Evolutionary conservation across 2,329 filamentous ascomycete species (phyloP).

Genomic region (Diaporthe sp.): DNA sequence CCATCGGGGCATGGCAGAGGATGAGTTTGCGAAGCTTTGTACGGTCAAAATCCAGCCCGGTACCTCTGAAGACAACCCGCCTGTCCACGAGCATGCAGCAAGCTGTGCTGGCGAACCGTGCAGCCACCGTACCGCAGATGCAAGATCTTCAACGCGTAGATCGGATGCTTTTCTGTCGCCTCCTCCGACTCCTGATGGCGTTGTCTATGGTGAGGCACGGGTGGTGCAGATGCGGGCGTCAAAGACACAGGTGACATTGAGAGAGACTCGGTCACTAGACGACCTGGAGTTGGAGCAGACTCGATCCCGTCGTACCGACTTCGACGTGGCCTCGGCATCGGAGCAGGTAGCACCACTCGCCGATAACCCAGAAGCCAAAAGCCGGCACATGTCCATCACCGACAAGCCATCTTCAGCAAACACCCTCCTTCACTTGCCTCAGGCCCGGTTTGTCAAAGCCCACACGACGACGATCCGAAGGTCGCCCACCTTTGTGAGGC

Average conservation of each 20-base stretch:
- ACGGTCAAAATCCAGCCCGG: not conserved
- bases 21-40: not conserved
- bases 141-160: slow-evolving; percentile 43
- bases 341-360: slow-evolving; percentile 15
- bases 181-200: slow-evolving; percentile 52
- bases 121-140: slow-evolving; percentile 36
- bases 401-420: slow-evolving; percentile 36
- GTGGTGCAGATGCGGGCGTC: slow-evolving; percentile 54
- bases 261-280: slow-evolving; percentile 56
- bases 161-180: slow-evolving; percentile 52
- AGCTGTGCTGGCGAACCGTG: slow-evolving; percentile 55
- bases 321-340: not conserved
- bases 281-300: slow-evolving; percentile 33
- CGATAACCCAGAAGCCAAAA: slow-evolving; percentile 34
- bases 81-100: slow-evolving; percentile 44
- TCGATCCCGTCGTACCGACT: slow-evolving; percentile 7
- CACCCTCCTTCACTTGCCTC: slow-evolving; percentile 44
- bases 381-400: slow-evolving; percentile 37
- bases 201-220: slow-evolving; percentile 58
- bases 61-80: not conserved
- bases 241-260: slow-evolving; percentile 45
- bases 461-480: slow-evolving; percentile 49
- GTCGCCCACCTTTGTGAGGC: slow-evolving; percentile 41
- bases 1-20: not conserved
- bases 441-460: slow-evolving; percentile 48